A percentile compares a stretch with the other conserved stretches of the same genome.
Evolutionary conservation across 169 alveolate species (phyloP).

Genomic region (Ichthyophthirius multifiliis): DNA sequence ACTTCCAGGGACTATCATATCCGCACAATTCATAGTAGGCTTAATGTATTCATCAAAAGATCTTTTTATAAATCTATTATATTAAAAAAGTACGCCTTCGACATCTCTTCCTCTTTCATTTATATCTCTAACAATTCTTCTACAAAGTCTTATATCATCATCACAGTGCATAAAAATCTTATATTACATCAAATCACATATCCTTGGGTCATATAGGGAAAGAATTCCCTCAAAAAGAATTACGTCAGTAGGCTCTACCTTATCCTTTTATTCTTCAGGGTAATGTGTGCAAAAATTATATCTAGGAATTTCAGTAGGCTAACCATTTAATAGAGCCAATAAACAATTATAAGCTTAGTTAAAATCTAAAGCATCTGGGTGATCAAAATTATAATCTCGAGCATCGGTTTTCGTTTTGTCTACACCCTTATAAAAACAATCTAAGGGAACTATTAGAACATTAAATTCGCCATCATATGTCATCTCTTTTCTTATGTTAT

Average conservation of each 20-base stretch:
- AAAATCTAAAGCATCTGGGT: conserved; percentile 77
- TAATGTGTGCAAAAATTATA: conserved; percentile 59
- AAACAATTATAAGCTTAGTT: conserved; percentile 52
- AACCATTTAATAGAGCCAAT: conserved; percentile 38
- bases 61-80: conserved; percentile 73
- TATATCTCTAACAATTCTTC: conserved; percentile 79
- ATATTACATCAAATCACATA: conserved; percentile 74
- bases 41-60: conserved; percentile 72
- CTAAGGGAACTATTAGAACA: conserved; percentile 23
- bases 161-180: conserved; percentile 79
- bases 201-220: conserved; percentile 74
- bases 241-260: conserved; percentile 38
- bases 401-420: conserved; percentile 18
- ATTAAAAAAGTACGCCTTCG: conserved; percentile 58
- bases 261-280: conserved; percentile 29
- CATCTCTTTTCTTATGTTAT: conserved; percentile 35
- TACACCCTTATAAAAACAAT: conserved; percentile 29
- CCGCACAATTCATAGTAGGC: conserved; percentile 77
- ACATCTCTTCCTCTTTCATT: conserved; percentile 77
- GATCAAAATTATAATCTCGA: conserved; percentile 59
- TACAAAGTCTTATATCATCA: conserved; percentile 64
- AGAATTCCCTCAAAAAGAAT: conserved; percentile 83
- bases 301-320: conserved; percentile 54
- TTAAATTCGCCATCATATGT: conserved; percentile 16
- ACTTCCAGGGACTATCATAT: conserved; percentile 68